Evolutionary conservation across 345 rosid species (phyloP), one percentile per base, ranked within the genome.

Genomic region (Mangifera indica): DNA sequence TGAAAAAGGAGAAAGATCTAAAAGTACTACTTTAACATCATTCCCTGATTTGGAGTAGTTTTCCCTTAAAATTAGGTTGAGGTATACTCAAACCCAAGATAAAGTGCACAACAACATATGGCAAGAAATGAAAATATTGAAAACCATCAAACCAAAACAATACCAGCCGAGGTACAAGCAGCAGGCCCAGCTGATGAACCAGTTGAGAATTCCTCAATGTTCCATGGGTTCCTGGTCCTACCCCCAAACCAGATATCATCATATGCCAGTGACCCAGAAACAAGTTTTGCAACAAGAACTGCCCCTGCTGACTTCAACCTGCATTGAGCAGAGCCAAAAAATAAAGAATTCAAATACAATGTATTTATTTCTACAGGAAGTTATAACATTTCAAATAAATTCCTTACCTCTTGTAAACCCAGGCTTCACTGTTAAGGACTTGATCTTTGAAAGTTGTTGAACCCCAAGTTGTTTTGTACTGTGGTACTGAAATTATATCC

Each of bases 161-260:
- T 81, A 91, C 97, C 98, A 63, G 98, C 93, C 0, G 93, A 86
- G 56, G 92, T 88, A 78, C 90, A 84, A n/a, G 98, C 91, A 74
- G 93, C 98, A 17, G 98, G 92, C 68, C 98, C 97, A 74, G 92
- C 97, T 32, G 96, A 93, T 54, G 98, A 89, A 34, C 97, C 97
- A 0, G 98, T 93, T 37, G 93, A 75, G 74, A 93, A 93, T 67
- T 93, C 97, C 81, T 88, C 92, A 10, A 93, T 89, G 73, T 91
- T 93, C 97, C 98, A 93, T 17, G 98, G 98, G 72, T 93, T 93
- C 69, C 91, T 89, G 4, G 97, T 91, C 81, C 91, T 82, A 52
- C 96, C 97, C 4, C 90, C 93, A 60, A 88, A 91, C 98, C 97
- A 91, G 63, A 93, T 89, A 72, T 93, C 98, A 82, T 91, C 97